These are phyloP conservation scores for Erigeron philadelphicus DNA, from an alignment of 140 eudicot species.

Conservation along the genomic window DNA sequence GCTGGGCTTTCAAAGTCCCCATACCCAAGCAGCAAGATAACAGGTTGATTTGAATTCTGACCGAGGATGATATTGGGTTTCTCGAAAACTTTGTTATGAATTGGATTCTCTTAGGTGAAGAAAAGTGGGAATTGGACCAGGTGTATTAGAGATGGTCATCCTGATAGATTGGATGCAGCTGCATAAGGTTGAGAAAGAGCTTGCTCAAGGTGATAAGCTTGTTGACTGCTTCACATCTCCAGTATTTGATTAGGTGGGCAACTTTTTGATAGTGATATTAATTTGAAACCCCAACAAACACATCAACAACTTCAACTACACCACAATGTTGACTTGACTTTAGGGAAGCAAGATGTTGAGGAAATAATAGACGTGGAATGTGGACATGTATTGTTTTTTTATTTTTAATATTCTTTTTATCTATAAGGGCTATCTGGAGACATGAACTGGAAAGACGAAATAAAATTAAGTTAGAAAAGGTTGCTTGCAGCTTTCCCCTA, in stretches of 20 bases:
- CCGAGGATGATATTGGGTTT: constrained; percentile 48
- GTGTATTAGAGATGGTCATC: constrained; percentile 65
- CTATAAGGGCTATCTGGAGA: no score
- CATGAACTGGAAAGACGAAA: no score
- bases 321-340: not conserved
- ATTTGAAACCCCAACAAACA: not conserved
- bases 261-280: constrained; percentile 14
- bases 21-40: constrained; percentile 36
- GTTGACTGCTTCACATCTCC: constrained; percentile 71
- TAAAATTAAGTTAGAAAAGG: no score
- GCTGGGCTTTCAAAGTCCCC: constrained; percentile 61
- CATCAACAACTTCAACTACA: no score
- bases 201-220: constrained; percentile 50
- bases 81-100: constrained; percentile 50
- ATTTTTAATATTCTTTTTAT: no score
- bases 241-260: constrained; percentile 44
- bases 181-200: constrained; percentile 81
- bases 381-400: no score
- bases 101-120: constrained; percentile 76
- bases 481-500: no score
- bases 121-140: constrained; percentile 48
- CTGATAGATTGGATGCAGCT: constrained; percentile 74
- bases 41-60: constrained; percentile 47
- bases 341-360: not conserved
- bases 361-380: constrained; percentile 2